Conservation (phyloP, 106 monocot species). For the Alisma plantagoaquatica region DNA sequence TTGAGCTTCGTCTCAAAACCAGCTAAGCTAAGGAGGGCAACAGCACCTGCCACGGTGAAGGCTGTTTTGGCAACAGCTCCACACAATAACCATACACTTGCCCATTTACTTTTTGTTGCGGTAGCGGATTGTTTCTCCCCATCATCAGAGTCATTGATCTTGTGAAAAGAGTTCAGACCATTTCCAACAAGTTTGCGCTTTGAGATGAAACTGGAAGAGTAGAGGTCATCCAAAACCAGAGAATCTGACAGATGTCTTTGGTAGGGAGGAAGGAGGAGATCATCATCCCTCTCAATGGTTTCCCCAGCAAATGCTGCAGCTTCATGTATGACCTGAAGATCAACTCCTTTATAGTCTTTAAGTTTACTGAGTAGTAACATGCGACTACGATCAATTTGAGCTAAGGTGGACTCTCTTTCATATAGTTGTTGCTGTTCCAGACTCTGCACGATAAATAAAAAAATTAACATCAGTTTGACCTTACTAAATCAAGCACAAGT, state of each 20-base stretch:
- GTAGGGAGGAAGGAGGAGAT: conserved; percentile 48
- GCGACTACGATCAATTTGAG: conserved; percentile 66
- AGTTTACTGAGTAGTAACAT: conserved; percentile 43
- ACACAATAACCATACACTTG: conserved; percentile 14
- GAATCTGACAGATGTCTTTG: conserved; percentile 40
- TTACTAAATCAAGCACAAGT: no score
- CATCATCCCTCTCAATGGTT: conserved; percentile 35
- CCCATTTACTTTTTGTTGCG: not conserved
- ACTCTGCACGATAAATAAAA: conserved; percentile 20
- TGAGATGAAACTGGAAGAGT: conserved; percentile 7
- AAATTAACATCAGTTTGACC: no score
- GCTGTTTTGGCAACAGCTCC: conserved; percentile 52
- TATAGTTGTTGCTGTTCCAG: conserved; percentile 78
- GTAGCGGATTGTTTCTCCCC: conserved; percentile 1
- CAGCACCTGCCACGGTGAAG: conserved; percentile 29
- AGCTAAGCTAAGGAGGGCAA: conserved; percentile 37
- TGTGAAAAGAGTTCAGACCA: not conserved
- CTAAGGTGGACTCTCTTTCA: conserved; percentile 54
- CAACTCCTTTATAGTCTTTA: conserved; percentile 63
- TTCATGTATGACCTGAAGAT: conserved; percentile 56
- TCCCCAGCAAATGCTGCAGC: conserved; percentile 60
- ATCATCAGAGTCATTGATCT: conserved; percentile 6
- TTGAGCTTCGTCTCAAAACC: conserved; percentile 30
- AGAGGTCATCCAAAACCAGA: conserved; percentile 34
- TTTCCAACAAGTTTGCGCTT: conserved; percentile 17